These are phyloP conservation scores for Cladosporium colombiae DNA, from an alignment of 2,329 filamentous ascomycete species.

Conservation along the genomic window DNA sequence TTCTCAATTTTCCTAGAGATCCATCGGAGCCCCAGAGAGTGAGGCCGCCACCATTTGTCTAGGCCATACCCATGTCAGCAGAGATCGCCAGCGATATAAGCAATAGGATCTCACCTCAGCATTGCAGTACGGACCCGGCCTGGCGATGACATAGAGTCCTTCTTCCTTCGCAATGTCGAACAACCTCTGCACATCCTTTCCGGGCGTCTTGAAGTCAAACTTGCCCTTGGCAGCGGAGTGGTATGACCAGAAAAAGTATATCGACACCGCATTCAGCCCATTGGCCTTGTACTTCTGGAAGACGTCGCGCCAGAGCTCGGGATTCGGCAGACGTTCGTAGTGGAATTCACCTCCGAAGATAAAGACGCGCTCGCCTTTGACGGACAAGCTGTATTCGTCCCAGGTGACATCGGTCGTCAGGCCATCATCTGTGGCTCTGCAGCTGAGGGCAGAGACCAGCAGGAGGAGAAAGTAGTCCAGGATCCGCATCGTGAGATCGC, in stretches of 20 bases:
- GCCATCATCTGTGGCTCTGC: background rate
- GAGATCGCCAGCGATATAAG: slow-evolving; percentile 26
- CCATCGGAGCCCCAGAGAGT: slow-evolving; percentile 65
- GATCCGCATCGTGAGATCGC: background rate
- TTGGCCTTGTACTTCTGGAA: slow-evolving; percentile 82
- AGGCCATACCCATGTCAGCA: background rate
- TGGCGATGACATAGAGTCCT: slow-evolving; percentile 74
- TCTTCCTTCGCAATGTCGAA: slow-evolving; percentile 72
- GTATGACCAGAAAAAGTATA: slow-evolving; percentile 78
- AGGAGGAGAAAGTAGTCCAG: background rate
- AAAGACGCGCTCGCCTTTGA: slow-evolving; percentile 68
- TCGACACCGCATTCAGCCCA: slow-evolving; percentile 76
- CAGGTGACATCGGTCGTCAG: background rate
- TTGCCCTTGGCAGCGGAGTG: slow-evolving; percentile 69
- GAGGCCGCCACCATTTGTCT: slow-evolving; percentile 52
- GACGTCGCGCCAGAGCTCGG: slow-evolving; percentile 66
- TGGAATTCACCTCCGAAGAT: slow-evolving; percentile 75
- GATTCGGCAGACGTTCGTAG: slow-evolving; percentile 65
- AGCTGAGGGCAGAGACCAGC: background rate
- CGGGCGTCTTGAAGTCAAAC: slow-evolving; percentile 64
- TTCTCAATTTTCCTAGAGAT: slow-evolving; percentile 57
- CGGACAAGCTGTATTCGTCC: slow-evolving; percentile 1
- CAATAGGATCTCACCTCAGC: slow-evolving; percentile 36
- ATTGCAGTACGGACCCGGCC: slow-evolving; percentile 20
- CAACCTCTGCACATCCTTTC: slow-evolving; percentile 72